Base-by-base conservation (phyloP, 1,284 basidiomycete species). In the Trichosporon sp. region DNA sequence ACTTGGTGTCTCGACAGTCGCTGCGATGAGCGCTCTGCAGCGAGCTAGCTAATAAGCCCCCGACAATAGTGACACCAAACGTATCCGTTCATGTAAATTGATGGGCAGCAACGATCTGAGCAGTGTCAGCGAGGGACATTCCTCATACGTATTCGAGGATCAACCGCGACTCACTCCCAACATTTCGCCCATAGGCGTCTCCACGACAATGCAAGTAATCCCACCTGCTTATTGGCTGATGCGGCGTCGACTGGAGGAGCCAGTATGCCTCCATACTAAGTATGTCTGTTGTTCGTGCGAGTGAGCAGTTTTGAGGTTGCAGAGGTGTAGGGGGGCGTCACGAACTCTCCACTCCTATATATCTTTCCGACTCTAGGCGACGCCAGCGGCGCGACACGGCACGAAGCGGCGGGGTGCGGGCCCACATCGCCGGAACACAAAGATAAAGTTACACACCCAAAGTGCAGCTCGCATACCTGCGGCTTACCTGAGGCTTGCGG, bases 51-150 rank as follows among this genome's bases (percentile, higher is more conserved):
- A 16, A 54, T 54, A 14, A 54, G 49, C 25, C 49, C 49, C 5
- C 49, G 27, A 16, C 49, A 54, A 9, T 54, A 54, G 49, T 54
- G 49, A 54, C 49, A 54, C 49, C 49, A 54, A 27, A 54, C 49
- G 25, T 29, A 27, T 14, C 49, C 49, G 27, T 54, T 54, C 49
- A 31, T 19, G 49, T 54, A 54, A 16, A 54, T 54, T 4, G 49
- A 54, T 7, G 49, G 49, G 27, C 49, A 54, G 49, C 49, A 54
- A 5, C 49, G 14, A 16, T 54, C 49, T 54, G 49, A n/a, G 16
- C 23, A 13, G 3, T 4, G 49, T 54, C 49, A 54, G 49, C 49
- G 13, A n/a, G n/a, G n/a, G n/a, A n/a, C n/a, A n/a, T n/a, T n/a
- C n/a, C n/a, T n/a, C n/a, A n/a, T n/a, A n/a, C n/a, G n/a, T n/a